Evolutionary conservation across 2,329 filamentous ascomycete genomes (phyloP), one percentile per base, ranked within the genome.

Genomic region (Neofusicoccum kwambonambiense): DNA sequence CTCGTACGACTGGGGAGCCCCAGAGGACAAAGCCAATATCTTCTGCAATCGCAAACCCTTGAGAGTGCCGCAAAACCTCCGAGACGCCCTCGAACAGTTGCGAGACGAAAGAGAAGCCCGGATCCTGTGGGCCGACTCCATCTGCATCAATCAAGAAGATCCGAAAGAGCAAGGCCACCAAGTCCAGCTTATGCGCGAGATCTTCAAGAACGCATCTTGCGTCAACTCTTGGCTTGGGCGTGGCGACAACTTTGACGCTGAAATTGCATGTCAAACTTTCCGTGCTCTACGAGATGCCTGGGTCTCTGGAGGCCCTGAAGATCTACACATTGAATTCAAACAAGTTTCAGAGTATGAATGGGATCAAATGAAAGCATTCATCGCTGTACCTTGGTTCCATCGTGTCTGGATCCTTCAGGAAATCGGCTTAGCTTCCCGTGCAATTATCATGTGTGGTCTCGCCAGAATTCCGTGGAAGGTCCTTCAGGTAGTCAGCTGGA

Each of bases 141-240:
- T 65, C 19, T 67, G 66, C 61, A 65, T 67, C 44, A 54, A 68
- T 17, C 66, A 68, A 27, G 17, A 12, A 4, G 61, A 67, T 44
- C 11, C 44, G 19, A 15, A 37, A 11, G 66, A 68, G 31, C 61
- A 62, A 9, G 57, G 49, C 4, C 65, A 63, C 12, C 66, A 68
- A 45, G 66, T 68, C 8, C 41, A 52, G 13, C 8, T 66, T 6
- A 67, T 67, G 66, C 42, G 64, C 3, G 7, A 19, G 3, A 67
- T 67, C 4, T 67, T 67, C 44, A 15, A 35, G 6, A 34, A 50
- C 1, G 65, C 66, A 17, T 12, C 13, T 1, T 50, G 51, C 1
- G 65, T 62, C 13, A 22, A 67, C 17, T 35, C 65, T 8, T 67
- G 61, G 56, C 39, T 63, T 5, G 52, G 65, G 3, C 41, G 22